A percentile compares a stretch with the other conserved stretches of the same genome.
phyloP scores from a whole-genome alignment of 2,329 filamentous ascomycete species.

The Ilyonectria destructans region DNA sequence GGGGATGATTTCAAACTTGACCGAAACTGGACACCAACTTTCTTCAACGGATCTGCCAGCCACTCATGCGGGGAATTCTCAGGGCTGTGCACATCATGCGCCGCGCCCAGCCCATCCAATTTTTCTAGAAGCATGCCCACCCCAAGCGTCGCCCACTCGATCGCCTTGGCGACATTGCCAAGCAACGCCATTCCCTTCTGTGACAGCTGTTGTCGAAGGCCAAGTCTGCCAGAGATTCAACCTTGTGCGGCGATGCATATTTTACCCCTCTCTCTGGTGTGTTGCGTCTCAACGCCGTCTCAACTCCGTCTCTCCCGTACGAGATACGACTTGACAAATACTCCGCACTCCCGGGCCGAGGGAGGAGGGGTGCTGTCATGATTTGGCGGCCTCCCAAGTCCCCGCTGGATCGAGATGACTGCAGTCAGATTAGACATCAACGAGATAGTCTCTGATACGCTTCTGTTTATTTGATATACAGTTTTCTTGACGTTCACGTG shows the following conservation, averaged over 20 bases:
- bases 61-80: neutral
- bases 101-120: neutral
- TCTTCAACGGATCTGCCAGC: neutral
- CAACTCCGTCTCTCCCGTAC: neutral
- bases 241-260: conserved; percentile 7
- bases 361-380: neutral
- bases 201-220: neutral
- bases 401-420: neutral
- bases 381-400: conserved; percentile 1
- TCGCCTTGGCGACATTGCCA: neutral
- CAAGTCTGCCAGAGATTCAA: neutral
- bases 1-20: neutral
- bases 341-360: neutral
- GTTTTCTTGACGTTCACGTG: neutral
- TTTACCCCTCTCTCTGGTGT: neutral
- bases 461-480: neutral
- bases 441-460: neutral
- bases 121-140: neutral
- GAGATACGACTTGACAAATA: neutral
- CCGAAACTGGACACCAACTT: neutral
- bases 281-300: conserved; percentile 1
- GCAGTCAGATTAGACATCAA: neutral
- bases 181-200: neutral
- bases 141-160: neutral
- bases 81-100: conserved; percentile 1